Base-by-base conservation (phyloP, 768 basidiomycete species). In the Hebeloma cylindrosporum region DNA sequence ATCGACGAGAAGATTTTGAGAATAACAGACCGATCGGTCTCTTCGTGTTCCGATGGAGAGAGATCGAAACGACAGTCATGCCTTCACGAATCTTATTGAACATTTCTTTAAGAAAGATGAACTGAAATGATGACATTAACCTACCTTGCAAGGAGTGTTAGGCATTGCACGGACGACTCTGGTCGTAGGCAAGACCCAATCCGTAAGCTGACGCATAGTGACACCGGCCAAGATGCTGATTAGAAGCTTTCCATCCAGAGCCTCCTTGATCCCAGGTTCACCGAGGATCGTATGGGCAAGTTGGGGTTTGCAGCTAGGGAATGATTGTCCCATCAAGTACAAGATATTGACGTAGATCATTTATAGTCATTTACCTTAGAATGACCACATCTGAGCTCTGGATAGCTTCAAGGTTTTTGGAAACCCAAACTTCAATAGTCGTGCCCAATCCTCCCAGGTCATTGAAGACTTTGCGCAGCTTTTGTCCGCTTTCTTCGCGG, bases 161-260 rank as follows among this genome's bases (percentile, higher is more conserved):
- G 96, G 94, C 96, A 99, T 99, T 8, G 93, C 90, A 45, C 96
- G 84, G 47, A 98, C 83, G 48, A 97, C 87, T 54, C 80, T 83
- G 31, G 91, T 92, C n/a, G 73, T 74, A 2, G 84, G 74, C 18
- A 71, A 70, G 23, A 93, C 88, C 87, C 86, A 88, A 4, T 65
- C 74, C 33, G 73, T 67, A 27, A 98, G 71, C 64, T 97, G 94
- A 25, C 72, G 51, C 52, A 98, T 87, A 21, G 88, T 97, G 4
- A 96, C 87, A 53, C 96, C 96, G n/a, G 96, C 94, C 23, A 97
- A 83, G 62, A 98, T 96, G 60, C 94, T 97, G 65, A 98, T 89
- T 48, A 99, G 73, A 1, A 98, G 79, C 67, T 98, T 98, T 34
- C 88, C 85, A 21, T 82, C 81, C 43, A 99, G 70, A 2, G 92